Evolutionary conservation across 2,329 filamentous ascomycete genomes (phyloP).

Genomic region (Sporothrix dimorphospora): DNA sequence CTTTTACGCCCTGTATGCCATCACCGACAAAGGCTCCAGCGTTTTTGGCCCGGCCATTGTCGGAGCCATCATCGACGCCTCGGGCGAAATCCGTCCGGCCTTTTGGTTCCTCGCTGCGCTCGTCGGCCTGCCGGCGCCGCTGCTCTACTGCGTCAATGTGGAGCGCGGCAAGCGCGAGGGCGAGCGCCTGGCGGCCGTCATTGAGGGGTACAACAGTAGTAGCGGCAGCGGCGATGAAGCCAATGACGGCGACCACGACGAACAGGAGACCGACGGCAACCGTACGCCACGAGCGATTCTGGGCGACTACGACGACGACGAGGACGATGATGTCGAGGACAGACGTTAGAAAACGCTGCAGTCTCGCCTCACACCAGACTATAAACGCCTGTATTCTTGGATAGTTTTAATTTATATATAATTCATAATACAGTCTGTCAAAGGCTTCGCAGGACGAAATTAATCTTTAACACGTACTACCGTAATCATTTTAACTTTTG

Average conservation of each 20-base stretch:
- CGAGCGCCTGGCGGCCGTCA: slow-evolving; percentile 62
- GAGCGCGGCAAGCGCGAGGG: slow-evolving; percentile 75
- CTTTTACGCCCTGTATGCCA: slow-evolving; percentile 95
- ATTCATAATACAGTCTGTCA: background rate
- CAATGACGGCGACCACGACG: slow-evolving; percentile 29
- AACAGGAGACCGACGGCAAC: slow-evolving; percentile 38
- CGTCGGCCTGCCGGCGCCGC: slow-evolving; percentile 80
- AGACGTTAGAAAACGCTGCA: background rate
- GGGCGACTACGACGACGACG: slow-evolving; percentile 41
- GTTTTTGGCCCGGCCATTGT: slow-evolving; percentile 95
- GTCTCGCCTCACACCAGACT: background rate
- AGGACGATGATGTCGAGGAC: background rate
- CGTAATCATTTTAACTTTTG: no score
- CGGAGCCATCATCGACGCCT: slow-evolving; percentile 84
- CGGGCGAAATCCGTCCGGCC: slow-evolving; percentile 78
- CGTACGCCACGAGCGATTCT: slow-evolving; percentile 44
- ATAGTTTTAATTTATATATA: background rate
- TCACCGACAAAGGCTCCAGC: slow-evolving; percentile 94
- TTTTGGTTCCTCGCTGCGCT: slow-evolving; percentile 90
- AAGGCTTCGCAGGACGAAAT: background rate
- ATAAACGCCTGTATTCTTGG: background rate
- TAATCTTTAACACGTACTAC: no score
- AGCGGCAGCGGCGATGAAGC: background rate
- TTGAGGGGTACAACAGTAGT: slow-evolving; percentile 51
- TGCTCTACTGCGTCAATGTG: slow-evolving; percentile 85